These are phyloP conservation scores for Acacia concinna DNA, from an alignment of 331 rosid species.

Conservation along the genomic window DNA sequence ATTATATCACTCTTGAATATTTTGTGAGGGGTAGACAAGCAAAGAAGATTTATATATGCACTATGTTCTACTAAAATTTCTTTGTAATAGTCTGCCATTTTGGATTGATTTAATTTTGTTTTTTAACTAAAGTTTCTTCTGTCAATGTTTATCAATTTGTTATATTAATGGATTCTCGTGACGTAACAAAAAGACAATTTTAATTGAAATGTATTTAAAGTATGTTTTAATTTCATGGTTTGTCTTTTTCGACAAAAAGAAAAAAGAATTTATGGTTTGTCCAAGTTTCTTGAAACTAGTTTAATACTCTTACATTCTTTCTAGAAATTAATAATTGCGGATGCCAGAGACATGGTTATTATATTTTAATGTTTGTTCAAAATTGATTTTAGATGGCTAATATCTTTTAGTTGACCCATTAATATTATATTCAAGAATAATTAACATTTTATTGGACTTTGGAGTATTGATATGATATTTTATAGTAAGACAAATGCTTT, in stretches of 20 bases:
- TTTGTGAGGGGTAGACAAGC: too few relatives aligned
- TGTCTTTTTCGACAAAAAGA: too few relatives aligned
- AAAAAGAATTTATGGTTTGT: background rate
- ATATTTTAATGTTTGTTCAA: background rate
- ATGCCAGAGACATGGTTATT: background rate
- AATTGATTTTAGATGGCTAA: background rate
- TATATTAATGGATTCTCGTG: background rate
- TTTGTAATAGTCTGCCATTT: too few relatives aligned
- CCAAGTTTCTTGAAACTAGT: background rate
- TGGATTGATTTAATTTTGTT: too few relatives aligned
- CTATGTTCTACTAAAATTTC: too few relatives aligned
- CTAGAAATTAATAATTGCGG: too few relatives aligned
- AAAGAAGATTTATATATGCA: too few relatives aligned
- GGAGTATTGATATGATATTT: background rate
- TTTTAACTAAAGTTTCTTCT: too few relatives aligned
- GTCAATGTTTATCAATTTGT: background rate
- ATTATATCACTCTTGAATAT: too few relatives aligned
- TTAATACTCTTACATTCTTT: background rate
- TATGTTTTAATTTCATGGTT: background rate
- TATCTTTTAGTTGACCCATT: background rate
- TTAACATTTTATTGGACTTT: background rate
- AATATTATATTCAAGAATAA: background rate
- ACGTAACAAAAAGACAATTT: background rate
- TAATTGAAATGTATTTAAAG: background rate
- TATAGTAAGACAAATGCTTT: background rate